Base-by-base conservation (phyloP, 2,329 filamentous ascomycete genomes). In the Fusarium tjaetaba region DNA sequence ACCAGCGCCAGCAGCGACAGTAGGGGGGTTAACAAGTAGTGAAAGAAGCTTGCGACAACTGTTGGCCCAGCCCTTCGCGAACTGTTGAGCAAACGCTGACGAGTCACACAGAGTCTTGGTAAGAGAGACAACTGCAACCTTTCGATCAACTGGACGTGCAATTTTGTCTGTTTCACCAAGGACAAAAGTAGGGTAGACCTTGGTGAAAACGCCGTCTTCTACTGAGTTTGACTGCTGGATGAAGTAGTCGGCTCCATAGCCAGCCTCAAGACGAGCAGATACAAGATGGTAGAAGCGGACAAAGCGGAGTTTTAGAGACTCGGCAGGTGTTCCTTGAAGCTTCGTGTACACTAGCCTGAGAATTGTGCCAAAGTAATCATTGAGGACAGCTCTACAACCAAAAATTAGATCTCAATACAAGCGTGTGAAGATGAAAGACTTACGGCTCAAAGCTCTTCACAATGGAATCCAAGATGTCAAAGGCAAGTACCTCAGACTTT, bases 271-370 rank as follows among this genome's bases (percentile, higher is more conserved):
- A 45, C 90, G 88, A 24, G 95, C 94, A 36, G 94, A 94, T 61
- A 98, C 89, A 72, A 98, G 91, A 82, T 99, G 96, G 82, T 97
- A 99, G 86, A 99, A 97, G 39, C 95, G 92, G 61, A 95, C 93
- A 81, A 99, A 98, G 60, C 95, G 92, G 61, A 94, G 86, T 77
- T 95, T 93, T 82, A 97, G 93, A 52, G 91, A 93, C 77, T 98
- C 96, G 0, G 95, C 86, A 11, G 88, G 85, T 41, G 83, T 85
- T 51, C 92, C 84, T 89, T 96, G 83, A 84, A 94, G 84, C 86
- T 92, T 86, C 85, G 91, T 93, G 80, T 98, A 92, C 78, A 98
- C 89, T 45, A 98, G 88, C 66, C 91, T 91, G 65, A 98, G 87
- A 67, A 99, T 93, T 2, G 92, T 90, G 14, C 89, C 86, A 80